Evolutionary conservation across 2,329 filamentous ascomycete species (phyloP).

Genomic region (Myriosclerotinia curreyana): DNA sequence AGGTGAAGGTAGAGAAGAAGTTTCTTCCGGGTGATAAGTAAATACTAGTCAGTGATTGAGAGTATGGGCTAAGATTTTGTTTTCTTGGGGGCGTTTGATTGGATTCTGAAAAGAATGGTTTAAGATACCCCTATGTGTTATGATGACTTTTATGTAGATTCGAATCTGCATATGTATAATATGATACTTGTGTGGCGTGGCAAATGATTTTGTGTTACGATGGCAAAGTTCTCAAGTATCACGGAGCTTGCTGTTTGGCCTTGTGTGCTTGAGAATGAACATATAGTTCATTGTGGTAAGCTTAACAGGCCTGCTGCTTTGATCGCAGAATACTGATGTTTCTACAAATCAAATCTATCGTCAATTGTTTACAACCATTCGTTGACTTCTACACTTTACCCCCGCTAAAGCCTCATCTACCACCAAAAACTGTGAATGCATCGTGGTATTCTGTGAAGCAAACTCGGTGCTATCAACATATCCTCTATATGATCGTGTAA

Average conservation of each 20-base stretch:
- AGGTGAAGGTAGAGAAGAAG: background rate
- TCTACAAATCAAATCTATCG: background rate
- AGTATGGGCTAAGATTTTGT: background rate
- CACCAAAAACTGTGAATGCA: no score
- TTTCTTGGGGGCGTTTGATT: slow-evolving; percentile 1
- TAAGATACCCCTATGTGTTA: slow-evolving; percentile 4
- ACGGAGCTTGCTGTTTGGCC: background rate
- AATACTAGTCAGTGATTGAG: background rate
- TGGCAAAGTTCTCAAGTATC: background rate
- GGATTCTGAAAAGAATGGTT: background rate
- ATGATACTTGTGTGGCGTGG: background rate
- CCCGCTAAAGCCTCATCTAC: background rate
- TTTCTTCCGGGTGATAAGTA: slow-evolving; percentile 1
- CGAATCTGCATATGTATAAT: background rate
- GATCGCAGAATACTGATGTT: background rate
- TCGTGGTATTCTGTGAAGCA: background rate
- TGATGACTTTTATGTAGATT: background rate
- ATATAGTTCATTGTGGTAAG: background rate
- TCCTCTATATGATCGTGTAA: background rate
- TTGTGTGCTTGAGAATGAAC: background rate
- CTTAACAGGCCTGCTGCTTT: background rate
- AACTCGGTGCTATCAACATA: background rate
- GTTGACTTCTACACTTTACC: background rate
- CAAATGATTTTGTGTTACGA: background rate
- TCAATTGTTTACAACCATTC: background rate